Conservation (phyloP, 768 basidiomycete genomes). For the Lanmaoa rubissima region DNA sequence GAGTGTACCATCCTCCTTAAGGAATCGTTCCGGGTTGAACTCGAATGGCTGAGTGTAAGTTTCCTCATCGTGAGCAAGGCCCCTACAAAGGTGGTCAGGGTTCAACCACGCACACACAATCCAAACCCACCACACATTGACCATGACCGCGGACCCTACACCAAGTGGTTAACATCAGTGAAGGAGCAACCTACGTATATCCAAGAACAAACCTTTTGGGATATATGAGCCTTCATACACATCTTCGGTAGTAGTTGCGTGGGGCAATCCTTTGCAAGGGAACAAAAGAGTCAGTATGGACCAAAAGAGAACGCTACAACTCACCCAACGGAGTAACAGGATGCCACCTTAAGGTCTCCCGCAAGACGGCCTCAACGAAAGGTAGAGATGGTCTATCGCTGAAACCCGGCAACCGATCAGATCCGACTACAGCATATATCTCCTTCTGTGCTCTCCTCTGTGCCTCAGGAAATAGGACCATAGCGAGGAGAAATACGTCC, state of each 20-base stretch:
- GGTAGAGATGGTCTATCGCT: slow-evolving; percentile 24
- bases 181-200: background rate
- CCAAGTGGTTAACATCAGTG: background rate
- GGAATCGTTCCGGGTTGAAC: slow-evolving; percentile 43
- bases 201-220: slow-evolving; percentile 20
- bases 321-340: slow-evolving; percentile 23
- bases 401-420: slow-evolving; percentile 21
- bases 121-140: slow-evolving; percentile 23
- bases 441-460: slow-evolving; percentile 26
- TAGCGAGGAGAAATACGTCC: slow-evolving; percentile 27
- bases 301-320: background rate
- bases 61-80: slow-evolving; percentile 37
- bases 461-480: slow-evolving; percentile 27
- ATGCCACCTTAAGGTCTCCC: slow-evolving; percentile 25
- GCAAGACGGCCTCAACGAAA: slow-evolving; percentile 24
- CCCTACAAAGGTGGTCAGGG: slow-evolving; percentile 27
- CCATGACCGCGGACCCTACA: slow-evolving; percentile 18
- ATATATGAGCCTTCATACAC: slow-evolving; percentile 26
- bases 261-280: slow-evolving; percentile 19
- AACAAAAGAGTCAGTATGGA: background rate
- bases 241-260: slow-evolving; percentile 19
- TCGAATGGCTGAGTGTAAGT: slow-evolving; percentile 39
- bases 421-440: slow-evolving; percentile 23
- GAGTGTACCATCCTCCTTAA: slow-evolving; percentile 18
- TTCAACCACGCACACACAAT: background rate